These are phyloP conservation scores for Mortierella sp. DNA, from an alignment of 371 early-diverging fungal genomes.

Conservation along the genomic window DNA sequence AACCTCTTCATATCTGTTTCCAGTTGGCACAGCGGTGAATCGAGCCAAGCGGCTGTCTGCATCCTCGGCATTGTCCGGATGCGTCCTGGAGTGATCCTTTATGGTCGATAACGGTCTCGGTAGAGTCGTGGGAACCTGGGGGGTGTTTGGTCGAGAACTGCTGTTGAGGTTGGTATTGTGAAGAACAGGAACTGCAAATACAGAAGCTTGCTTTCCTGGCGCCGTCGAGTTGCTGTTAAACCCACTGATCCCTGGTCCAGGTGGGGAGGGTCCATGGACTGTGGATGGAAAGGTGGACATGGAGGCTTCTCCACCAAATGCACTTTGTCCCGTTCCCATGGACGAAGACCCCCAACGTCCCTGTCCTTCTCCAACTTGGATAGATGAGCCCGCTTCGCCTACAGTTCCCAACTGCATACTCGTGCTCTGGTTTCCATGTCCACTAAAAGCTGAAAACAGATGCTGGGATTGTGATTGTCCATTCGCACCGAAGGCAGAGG, in stretches of 20 bases:
- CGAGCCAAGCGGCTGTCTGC: slow-evolving; percentile 43
- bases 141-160: neutral
- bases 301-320: slow-evolving; percentile 4
- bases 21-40: slow-evolving; percentile 32
- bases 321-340: neutral
- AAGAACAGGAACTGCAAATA: slow-evolving; percentile 17
- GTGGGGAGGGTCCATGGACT: neutral
- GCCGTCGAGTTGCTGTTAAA: neutral
- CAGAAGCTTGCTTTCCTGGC: slow-evolving; percentile 1
- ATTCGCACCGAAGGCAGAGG: neutral
- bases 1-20: slow-evolving; percentile 43
- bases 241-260: neutral
- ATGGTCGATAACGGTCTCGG: slow-evolving; percentile 2
- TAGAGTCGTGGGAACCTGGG: neutral
- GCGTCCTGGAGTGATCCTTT: neutral
- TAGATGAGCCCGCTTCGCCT: neutral
- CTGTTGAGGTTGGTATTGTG: neutral
- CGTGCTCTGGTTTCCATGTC: neutral
- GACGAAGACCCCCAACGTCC: neutral
- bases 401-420: neutral
- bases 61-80: slow-evolving; percentile 9
- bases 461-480: neutral
- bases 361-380: neutral
- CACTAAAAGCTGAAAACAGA: neutral
- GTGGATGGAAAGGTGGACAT: neutral